Base-by-base conservation (phyloP, 2,329 filamentous ascomycete genomes). In the Madurella mycetomatis region DNA sequence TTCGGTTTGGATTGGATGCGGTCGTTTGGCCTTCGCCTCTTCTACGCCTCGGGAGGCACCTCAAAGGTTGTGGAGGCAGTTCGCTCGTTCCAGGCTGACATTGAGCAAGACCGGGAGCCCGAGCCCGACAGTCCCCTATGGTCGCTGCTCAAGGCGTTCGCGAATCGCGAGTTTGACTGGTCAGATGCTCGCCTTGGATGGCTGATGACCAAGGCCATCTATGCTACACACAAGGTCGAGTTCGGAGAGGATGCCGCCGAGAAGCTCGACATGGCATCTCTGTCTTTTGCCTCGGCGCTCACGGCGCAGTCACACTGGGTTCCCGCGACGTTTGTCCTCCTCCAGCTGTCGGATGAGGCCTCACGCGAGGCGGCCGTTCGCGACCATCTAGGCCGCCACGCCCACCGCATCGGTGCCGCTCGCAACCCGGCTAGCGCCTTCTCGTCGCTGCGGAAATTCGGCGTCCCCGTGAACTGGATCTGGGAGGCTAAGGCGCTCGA, bases 1-100 rank as follows among this genome's bases (percentile, higher is more conserved):
- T 99, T 96, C 67, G 84, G 84, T 4, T 77, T 99, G 37, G 88
- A 95, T 68, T 99, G 94, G 94, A 86, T 90, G 69, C 92, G 95
- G 66, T 86, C 92, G 0, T 96, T 99, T 69, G 92, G 90, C 11
- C 78, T 99, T 47, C 85, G 92, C 42, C 77, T 99, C 1, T 97
- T 91, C 88, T 99, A 96, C 69, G 86, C 85, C 43, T 88, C 85
- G 41, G 78, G 82, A 2, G 76, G 81, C 34, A 78, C 84, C 1
- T 43, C 57, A 1, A 80, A 84, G 37, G 78, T 96, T 42, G 82
- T 86, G 47, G 75, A 78, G 44, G 92, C 92, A 2, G 85, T 99
- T 4, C 72, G 77, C 42, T 80, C 81, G 30, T 99, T 91, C 70
- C 77, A 84, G 57, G 76, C 85, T 51, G 91, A 96, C 63, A 76